phyloP scores from a whole-genome alignment of 2,329 filamentous ascomycete genomes.

The Aspergillus puulaauensis region DNA sequence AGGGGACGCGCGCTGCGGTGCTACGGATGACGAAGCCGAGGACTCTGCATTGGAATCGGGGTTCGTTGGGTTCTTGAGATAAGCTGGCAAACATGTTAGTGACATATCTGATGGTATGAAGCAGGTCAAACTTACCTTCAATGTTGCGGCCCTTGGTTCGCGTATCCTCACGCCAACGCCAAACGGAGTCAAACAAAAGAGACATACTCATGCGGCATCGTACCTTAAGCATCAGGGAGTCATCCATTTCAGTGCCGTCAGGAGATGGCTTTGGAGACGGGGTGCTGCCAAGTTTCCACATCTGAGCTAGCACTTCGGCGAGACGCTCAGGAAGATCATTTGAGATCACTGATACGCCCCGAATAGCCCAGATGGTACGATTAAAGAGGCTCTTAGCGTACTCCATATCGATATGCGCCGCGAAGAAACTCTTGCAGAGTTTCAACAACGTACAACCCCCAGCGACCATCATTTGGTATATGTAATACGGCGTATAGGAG shows the following conservation, averaged over 20 bases:
- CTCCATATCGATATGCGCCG: slow-evolving; percentile 55
- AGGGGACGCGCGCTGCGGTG: slow-evolving; percentile 40
- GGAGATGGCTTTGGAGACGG: slow-evolving; percentile 26
- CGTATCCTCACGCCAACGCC: slow-evolving; percentile 66
- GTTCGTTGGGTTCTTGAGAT: slow-evolving; percentile 82
- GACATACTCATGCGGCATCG: slow-evolving; percentile 68
- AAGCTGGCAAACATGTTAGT: slow-evolving; percentile 44
- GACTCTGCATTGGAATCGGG: slow-evolving; percentile 76
- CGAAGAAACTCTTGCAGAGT: slow-evolving; percentile 65
- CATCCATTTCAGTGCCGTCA: slow-evolving; percentile 36
- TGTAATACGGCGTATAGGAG: slow-evolving; percentile 59
- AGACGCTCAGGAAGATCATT: slow-evolving; percentile 66
- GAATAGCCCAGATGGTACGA: slow-evolving; percentile 58
- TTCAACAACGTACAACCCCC: slow-evolving; percentile 65
- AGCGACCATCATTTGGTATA: slow-evolving; percentile 67
- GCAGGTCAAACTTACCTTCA: slow-evolving; percentile 59
- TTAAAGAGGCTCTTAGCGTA: slow-evolving; percentile 59
- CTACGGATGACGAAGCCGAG: slow-evolving; percentile 62
- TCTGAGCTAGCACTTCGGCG: slow-evolving; percentile 64
- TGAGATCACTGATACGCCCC: slow-evolving; percentile 59
- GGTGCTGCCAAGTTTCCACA: slow-evolving; percentile 56
- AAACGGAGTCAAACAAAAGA: slow-evolving; percentile 66
- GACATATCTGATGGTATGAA: not conserved
- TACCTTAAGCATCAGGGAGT: slow-evolving; percentile 61
- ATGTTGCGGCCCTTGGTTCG: slow-evolving; percentile 70